phyloP scores from a whole-genome alignment of 371 early-diverging fungal species.

The Zopfochytrium polystomum region DNA sequence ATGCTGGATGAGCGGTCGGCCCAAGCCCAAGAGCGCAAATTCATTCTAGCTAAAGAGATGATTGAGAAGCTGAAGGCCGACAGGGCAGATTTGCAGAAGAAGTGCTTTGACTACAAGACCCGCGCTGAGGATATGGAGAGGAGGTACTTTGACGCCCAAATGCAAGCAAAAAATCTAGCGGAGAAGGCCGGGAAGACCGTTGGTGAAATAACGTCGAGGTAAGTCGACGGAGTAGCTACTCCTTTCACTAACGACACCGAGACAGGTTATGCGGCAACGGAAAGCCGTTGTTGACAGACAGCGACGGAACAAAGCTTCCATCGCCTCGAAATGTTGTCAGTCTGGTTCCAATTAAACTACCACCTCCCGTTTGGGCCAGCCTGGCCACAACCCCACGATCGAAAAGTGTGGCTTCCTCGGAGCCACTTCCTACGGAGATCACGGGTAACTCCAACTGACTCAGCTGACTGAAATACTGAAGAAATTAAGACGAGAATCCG shows the following conservation, averaged over 20 bases:
- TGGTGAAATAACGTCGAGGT: conserved; percentile 26
- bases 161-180: conserved; percentile 25
- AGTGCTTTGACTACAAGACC: conserved; percentile 29
- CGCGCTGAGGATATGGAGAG: conserved; percentile 35
- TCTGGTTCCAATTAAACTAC: conserved; percentile 19
- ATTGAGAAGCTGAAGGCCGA: conserved; percentile 43
- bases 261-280: background rate
- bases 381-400: conserved; percentile 22
- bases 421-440: background rate
- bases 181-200: conserved; percentile 31
- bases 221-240: too few relatives aligned
- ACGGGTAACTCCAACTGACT: conserved; percentile 7
- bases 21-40: conserved; percentile 40
- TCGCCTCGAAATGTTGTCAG: background rate
- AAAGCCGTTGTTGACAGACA: too few relatives aligned
- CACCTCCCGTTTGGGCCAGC: conserved; percentile 33
- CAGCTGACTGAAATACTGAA: background rate
- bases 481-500: background rate
- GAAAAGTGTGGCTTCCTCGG: background rate
- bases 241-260: background rate
- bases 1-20: conserved; percentile 31
- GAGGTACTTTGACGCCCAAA: conserved; percentile 28
- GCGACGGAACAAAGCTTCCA: too few relatives aligned
- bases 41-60: conserved; percentile 42
- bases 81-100: conserved; percentile 29